Conservation (phyloP, 352 stramenopile species). For the Phytophthora capsici region DNA sequence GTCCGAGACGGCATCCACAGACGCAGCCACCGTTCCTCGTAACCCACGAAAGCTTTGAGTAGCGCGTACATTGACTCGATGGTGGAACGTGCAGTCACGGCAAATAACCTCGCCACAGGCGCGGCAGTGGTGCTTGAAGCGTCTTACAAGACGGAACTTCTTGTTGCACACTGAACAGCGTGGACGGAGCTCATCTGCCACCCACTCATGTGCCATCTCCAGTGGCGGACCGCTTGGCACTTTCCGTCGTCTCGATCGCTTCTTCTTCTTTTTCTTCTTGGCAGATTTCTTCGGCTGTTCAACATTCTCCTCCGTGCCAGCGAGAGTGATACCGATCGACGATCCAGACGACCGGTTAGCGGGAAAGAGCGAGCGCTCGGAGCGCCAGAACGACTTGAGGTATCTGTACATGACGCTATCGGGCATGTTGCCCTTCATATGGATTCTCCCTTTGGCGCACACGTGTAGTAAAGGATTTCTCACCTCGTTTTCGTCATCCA, state of each 20-base stretch:
- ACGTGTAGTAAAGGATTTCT: conserved; percentile 57
- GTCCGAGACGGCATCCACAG: conserved; percentile 22
- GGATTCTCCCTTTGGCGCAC: conserved; percentile 59
- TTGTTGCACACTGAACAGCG: conserved; percentile 65
- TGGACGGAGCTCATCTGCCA: conserved; percentile 61
- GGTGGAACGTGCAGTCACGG: conserved; percentile 53
- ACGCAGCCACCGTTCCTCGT: conserved; percentile 20
- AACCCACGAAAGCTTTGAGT: conserved; percentile 35
- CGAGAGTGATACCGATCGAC: conserved; percentile 28
- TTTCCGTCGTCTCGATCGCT: conserved; percentile 22
- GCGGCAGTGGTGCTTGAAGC: conserved; percentile 77
- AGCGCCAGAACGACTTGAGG: conserved; percentile 67
- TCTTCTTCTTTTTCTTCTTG: conserved; percentile 42
- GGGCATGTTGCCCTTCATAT: conserved; percentile 69
- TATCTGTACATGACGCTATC: conserved; percentile 63
- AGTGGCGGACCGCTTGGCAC: conserved; percentile 43
- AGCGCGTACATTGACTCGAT: conserved; percentile 48
- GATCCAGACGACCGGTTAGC: conserved; percentile 29
- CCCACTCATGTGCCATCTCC: conserved; percentile 68
- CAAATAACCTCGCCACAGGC: conserved; percentile 78
- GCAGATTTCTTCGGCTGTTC: conserved; percentile 21
- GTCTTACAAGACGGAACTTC: conserved; percentile 61
- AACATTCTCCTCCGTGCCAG: not conserved
- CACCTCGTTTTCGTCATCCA: conserved; percentile 50
- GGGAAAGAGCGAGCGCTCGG: conserved; percentile 46